These are phyloP conservation scores for Rhynchosporium graminicola DNA, from an alignment of 2,329 filamentous ascomycete genomes.

Conservation along the genomic window DNA sequence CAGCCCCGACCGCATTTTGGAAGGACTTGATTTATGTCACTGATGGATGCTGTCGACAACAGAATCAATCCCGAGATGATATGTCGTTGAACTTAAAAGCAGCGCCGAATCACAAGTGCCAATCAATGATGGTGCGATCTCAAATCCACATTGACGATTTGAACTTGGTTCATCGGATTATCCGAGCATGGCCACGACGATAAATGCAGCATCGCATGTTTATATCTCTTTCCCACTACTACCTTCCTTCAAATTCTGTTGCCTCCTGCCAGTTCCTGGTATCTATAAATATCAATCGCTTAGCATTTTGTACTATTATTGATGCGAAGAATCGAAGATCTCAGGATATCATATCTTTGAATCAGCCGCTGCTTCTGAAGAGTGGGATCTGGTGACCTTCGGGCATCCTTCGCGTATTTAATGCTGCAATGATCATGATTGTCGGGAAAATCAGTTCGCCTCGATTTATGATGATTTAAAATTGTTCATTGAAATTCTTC, in stretches of 20 bases:
- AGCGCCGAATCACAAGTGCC: neutral
- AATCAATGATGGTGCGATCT: neutral
- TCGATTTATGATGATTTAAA: too few species aligned
- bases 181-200: constrained; percentile 8
- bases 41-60: neutral
- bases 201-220: neutral
- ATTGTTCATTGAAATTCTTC: too few species aligned
- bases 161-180: neutral
- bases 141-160: neutral
- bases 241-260: neutral
- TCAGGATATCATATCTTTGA: neutral
- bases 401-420: too few species aligned
- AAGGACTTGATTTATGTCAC: too few species aligned
- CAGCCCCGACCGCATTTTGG: neutral
- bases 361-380: neutral
- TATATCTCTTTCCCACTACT: constrained; percentile 7
- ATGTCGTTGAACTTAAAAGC: constrained; percentile 1
- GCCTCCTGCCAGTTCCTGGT: neutral
- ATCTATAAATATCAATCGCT: constrained; percentile 1
- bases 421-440: too few species aligned
- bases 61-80: neutral
- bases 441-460: too few species aligned
- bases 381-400: too few species aligned
- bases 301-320: neutral
- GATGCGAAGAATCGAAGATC: neutral